Evolutionary conservation across 768 basidiomycete genomes (phyloP).

Genomic region (Kwoniella dejecticola): DNA sequence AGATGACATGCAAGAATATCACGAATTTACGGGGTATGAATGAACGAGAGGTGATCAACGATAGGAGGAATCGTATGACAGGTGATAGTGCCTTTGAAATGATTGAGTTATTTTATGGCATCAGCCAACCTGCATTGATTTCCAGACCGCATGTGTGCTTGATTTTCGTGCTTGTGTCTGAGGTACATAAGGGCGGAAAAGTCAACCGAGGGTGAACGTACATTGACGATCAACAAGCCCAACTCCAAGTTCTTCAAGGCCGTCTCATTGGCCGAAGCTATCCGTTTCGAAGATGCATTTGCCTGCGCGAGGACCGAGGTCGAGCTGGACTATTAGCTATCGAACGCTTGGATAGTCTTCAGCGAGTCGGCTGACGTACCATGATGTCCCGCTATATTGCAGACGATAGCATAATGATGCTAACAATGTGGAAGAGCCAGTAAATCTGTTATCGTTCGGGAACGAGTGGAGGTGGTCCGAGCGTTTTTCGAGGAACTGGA

Average conservation of each 20-base stretch:
- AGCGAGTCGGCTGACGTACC: neutral
- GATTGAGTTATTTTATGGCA: no score
- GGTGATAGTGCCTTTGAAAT: constrained; percentile 15
- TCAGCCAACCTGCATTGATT: no score
- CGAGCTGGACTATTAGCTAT: no score
- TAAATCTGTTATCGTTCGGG: neutral
- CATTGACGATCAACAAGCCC: constrained; percentile 46
- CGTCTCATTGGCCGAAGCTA: constrained; percentile 49
- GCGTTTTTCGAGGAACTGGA: neutral
- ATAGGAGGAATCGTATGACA: constrained; percentile 34
- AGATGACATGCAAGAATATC: constrained; percentile 34
- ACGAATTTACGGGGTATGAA: constrained; percentile 24
- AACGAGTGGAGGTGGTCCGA: constrained; percentile 6
- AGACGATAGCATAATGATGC: no score
- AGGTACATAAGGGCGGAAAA: no score
- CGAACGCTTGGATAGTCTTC: neutral
- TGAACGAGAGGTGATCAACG: constrained; percentile 29
- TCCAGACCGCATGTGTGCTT: no score
- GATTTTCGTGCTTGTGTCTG: no score
- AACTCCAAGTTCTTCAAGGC: constrained; percentile 43
- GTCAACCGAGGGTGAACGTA: constrained; percentile 20
- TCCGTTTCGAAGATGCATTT: constrained; percentile 52
- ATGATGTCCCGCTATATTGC: neutral
- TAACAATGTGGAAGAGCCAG: no score
- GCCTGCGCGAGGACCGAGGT: no score